Percentiles rank a stretch among this genome's conserved stretches.
These are phyloP conservation scores for Alternaria burnsii DNA, from an alignment of 2,329 filamentous ascomycete genomes.

Conservation along the genomic window DNA sequence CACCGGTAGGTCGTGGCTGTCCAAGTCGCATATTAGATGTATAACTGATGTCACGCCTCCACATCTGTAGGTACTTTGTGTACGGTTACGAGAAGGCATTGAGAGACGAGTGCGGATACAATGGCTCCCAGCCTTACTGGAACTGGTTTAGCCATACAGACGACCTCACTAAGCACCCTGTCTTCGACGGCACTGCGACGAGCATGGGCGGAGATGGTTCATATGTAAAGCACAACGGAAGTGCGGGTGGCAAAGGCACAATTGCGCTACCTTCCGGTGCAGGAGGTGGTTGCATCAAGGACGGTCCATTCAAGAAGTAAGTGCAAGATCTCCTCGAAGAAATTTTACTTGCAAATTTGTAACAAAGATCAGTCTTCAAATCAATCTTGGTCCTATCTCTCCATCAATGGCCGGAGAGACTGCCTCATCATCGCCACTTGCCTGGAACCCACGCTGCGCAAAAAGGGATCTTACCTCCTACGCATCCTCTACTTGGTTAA, in stretches of 20 bases:
- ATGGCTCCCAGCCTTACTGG: conserved; percentile 55
- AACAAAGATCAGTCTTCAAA: conserved; percentile 15
- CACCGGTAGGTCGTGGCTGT: conserved; percentile 35
- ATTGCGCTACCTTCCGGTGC: conserved; percentile 21
- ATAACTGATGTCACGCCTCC: neutral
- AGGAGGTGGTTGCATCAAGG: conserved; percentile 37
- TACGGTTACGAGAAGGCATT: conserved; percentile 50
- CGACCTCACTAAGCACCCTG: conserved; percentile 38
- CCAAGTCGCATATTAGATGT: neutral
- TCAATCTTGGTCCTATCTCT: conserved; percentile 36
- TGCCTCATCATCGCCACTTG: conserved; percentile 22
- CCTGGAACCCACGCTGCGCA: conserved; percentile 45
- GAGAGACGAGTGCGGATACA: conserved; percentile 51
- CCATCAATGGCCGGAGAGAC: conserved; percentile 19
- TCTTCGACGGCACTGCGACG: conserved; percentile 37
- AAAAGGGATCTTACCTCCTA: conserved; percentile 47
- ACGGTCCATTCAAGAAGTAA: conserved; percentile 41
- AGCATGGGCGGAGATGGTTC: conserved; percentile 49
- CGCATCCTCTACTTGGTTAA: conserved; percentile 20
- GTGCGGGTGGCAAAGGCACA: conserved; percentile 23
- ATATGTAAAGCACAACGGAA: conserved; percentile 16
- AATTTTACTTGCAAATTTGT: neutral
- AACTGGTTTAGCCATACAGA: conserved; percentile 54
- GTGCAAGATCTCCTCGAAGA: neutral
- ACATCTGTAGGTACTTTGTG: conserved; percentile 34